These are phyloP conservation scores for Epichloe aotearoae DNA, from an alignment of 2,329 filamentous ascomycete genomes.

Conservation along the genomic window DNA sequence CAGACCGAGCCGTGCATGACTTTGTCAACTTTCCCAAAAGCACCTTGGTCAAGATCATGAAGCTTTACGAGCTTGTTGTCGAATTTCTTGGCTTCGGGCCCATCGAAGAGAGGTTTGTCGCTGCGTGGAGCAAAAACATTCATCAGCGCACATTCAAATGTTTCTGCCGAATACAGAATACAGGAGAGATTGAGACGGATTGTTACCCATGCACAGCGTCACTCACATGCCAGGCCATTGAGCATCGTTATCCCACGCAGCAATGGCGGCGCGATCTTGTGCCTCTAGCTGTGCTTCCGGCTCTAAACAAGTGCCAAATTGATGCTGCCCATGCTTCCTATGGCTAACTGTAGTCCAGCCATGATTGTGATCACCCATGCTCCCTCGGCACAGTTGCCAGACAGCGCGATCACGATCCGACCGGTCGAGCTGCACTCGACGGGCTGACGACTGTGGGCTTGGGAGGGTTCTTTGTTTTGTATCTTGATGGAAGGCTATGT, in stretches of 20 bases:
- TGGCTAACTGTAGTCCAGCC: conserved; percentile 22
- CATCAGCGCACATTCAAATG: neutral
- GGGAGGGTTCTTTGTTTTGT: neutral
- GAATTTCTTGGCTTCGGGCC: conserved; percentile 21
- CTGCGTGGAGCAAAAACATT: conserved; percentile 8
- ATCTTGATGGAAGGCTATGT: neutral
- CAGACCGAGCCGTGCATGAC: conserved; percentile 27
- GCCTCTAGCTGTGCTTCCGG: conserved; percentile 18
- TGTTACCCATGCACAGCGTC: neutral
- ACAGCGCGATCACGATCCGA: neutral
- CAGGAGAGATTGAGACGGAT: neutral
- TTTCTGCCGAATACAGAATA: neutral
- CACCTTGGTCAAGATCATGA: conserved; percentile 28
- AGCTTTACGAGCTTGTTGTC: conserved; percentile 18
- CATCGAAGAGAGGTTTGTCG: conserved; percentile 17
- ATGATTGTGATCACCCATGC: conserved; percentile 17
- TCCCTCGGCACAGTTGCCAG: neutral
- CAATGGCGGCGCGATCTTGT: conserved; percentile 18
- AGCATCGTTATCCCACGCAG: conserved; percentile 19
- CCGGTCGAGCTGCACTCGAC: neutral
- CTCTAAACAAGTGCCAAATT: conserved; percentile 7
- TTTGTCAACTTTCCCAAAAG: conserved; percentile 31
- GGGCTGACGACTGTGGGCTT: neutral
- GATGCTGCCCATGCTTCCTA: conserved; percentile 10
- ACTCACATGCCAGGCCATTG: conserved; percentile 22